Evolutionary conservation across 257 asterid species (phyloP).

Genomic region (Mitragyna speciosa): DNA sequence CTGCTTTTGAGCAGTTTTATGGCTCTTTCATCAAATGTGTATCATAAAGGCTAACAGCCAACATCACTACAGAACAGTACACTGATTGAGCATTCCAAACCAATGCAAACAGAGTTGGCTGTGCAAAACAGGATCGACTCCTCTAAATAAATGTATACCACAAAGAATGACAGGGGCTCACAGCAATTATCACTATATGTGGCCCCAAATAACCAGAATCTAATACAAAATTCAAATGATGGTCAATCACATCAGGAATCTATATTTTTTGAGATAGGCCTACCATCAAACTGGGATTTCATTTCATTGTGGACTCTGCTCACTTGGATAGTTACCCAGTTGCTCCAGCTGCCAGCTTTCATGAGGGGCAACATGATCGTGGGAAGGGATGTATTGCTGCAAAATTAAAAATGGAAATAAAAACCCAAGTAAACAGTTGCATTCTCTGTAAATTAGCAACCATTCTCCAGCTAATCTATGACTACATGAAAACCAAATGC

Average conservation of each 20-base stretch:
- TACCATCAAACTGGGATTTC: constrained; percentile 36
- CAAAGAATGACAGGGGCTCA: constrained; percentile 36
- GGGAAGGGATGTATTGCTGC: constrained; percentile 64
- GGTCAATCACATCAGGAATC: constrained; percentile 41
- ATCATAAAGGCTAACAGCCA: constrained; percentile 15
- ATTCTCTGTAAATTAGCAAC: not conserved
- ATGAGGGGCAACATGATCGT: constrained; percentile 79
- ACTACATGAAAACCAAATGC: too few relatives aligned
- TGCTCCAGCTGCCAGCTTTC: constrained; percentile 92
- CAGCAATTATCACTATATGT: constrained; percentile 23
- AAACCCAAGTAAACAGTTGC: not conserved
- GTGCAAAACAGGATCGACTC: constrained; percentile 24
- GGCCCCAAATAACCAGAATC: constrained; percentile 36
- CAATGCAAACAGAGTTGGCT: constrained; percentile 11
- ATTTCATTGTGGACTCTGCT: constrained; percentile 36
- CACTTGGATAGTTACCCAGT: constrained; percentile 53
- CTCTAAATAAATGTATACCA: constrained; percentile 25
- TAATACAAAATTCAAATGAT: constrained; percentile 26
- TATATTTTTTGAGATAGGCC: constrained; percentile 35
- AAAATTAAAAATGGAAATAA: constrained; percentile 24
- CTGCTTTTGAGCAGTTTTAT: not conserved
- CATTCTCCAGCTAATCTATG: not conserved
- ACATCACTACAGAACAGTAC: constrained; percentile 22
- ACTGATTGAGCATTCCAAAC: constrained; percentile 22
- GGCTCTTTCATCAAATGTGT: not conserved